These are phyloP conservation scores for Buxus sempervirens DNA, from an alignment of 164 flowering plant species.

Conservation along the genomic window DNA sequence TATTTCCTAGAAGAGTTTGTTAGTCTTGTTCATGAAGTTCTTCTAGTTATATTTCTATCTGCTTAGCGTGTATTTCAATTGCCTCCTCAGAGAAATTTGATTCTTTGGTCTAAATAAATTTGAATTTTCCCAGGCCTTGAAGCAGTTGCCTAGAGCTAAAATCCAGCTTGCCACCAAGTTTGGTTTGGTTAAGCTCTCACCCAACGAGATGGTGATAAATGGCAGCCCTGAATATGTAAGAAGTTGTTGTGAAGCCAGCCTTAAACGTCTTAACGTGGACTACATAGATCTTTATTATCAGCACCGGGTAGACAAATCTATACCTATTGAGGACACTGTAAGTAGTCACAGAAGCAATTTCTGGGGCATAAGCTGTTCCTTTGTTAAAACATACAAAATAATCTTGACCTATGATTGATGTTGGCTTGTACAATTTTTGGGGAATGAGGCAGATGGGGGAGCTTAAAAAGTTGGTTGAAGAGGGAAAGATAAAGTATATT, in stretches of 20 bases:
- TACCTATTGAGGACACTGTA: conserved; percentile 46
- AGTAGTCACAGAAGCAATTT: not conserved
- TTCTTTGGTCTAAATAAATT: not conserved
- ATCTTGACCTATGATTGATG: not conserved
- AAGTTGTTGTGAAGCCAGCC: conserved; percentile 45
- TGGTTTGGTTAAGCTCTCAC: conserved; percentile 22
- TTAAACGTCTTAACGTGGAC: conserved; percentile 43
- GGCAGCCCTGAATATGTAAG: conserved; percentile 50
- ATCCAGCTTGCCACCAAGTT: conserved; percentile 48
- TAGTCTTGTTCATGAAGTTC: no score
- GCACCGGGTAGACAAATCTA: conserved; percentile 37
- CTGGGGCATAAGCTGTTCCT: not conserved
- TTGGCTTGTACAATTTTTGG: not conserved
- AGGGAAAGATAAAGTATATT: conserved; percentile 35
- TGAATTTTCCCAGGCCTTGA: conserved; percentile 36
- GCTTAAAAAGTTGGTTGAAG: conserved; percentile 36
- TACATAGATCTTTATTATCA: conserved; percentile 51
- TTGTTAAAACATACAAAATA: no score
- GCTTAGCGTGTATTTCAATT: no score
- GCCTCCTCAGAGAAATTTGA: no score
- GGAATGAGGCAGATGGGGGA: conserved; percentile 27
- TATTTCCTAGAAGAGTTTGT: no score
- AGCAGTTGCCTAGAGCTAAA: conserved; percentile 45
- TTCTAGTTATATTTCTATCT: no score
- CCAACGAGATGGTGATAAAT: conserved; percentile 10